phyloP scores from a whole-genome alignment of 2,329 filamentous ascomycete genomes.

The Colletotrichum coccodes region DNA sequence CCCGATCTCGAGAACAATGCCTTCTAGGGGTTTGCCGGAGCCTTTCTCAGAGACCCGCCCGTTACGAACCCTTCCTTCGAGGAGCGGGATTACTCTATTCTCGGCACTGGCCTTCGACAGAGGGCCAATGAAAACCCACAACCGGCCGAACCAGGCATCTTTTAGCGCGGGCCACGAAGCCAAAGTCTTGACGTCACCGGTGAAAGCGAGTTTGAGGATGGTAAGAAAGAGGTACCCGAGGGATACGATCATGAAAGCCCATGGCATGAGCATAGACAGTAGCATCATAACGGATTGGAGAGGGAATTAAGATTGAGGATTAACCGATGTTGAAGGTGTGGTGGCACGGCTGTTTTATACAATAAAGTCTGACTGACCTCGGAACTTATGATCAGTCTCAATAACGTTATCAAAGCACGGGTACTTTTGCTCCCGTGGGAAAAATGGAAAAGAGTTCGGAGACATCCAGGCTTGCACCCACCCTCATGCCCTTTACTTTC shows the following conservation, averaged over 20 bases:
- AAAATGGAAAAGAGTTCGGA: too few species aligned
- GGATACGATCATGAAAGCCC: constrained; percentile 55
- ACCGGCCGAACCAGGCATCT: constrained; percentile 61
- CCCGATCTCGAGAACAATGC: constrained; percentile 70
- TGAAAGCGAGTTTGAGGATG: constrained; percentile 46
- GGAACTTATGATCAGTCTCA: too few species aligned
- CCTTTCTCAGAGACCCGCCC: constrained; percentile 40
- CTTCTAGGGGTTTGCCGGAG: constrained; percentile 49
- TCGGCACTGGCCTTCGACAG: constrained; percentile 34
- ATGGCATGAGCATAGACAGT: constrained; percentile 44
- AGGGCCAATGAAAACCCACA: constrained; percentile 62
- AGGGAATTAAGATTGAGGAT: too few species aligned
- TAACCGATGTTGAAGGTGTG: too few species aligned
- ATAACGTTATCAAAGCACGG: not conserved
- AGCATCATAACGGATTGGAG: not conserved
- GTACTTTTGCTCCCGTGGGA: not conserved
- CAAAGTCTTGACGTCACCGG: constrained; percentile 41
- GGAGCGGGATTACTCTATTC: constrained; percentile 54
- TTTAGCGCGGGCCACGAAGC: constrained; percentile 45
- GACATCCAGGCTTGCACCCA: too few species aligned
- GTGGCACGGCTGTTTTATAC: too few species aligned
- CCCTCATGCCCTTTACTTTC: not conserved
- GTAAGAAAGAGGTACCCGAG: constrained; percentile 56
- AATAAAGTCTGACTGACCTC: too few species aligned
- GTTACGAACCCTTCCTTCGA: constrained; percentile 49